Evolutionary conservation across 2,329 filamentous ascomycete genomes (phyloP), one percentile per base, ranked within the genome.

Genomic region (Plenodomus lindquistii): DNA sequence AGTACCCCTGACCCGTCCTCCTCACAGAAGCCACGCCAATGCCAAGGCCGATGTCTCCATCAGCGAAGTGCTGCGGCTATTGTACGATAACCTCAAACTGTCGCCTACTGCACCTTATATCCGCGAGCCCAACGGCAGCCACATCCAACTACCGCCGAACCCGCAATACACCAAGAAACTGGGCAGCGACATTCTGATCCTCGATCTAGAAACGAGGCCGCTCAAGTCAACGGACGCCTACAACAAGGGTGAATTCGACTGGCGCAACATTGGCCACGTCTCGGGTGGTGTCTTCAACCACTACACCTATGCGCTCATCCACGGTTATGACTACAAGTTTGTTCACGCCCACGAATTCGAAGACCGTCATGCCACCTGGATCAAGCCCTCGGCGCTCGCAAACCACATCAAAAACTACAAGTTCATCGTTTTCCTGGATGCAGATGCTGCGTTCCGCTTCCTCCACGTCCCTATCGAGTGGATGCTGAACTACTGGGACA

Each of bases 251-350:
- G 54, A 64, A 20, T 71, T 62, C 43, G 63, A 70, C 42, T 73
- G 69, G 70, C 62, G 63, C 51, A 69, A 67, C 50, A 58, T 72
- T 46, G 62, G 70, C 40, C 66, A 70, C 52, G 67, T 71, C 18
- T 67, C 66, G 11, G 67, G 62, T 22, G 70, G 70, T 16, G 59
- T 73, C 29, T 69, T 73, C 58, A 70, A 68, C 53, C 70, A 73
- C 60, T 72, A 72, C 54, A 60, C 65, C 7, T 73, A 72, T 46
- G 72, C 73, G 10, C 62, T 69, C 46, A 74, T 79, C 34, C 78
- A 80, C 53, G 76, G 77, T 6, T 79, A 79, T 53, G 75, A 78
- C 47, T 80, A 79, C 63, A 77, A 77, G 34, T 73, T 78, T 45
- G 68, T 79, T 18, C 73, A 71, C 35, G 74, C 74, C 2, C 57